A percentile compares a stretch with the other conserved stretches of the same genome.
These are phyloP conservation scores for Calcarisporium arbuscula DNA, from an alignment of 2,329 filamentous ascomycete species.

Conservation along the genomic window DNA sequence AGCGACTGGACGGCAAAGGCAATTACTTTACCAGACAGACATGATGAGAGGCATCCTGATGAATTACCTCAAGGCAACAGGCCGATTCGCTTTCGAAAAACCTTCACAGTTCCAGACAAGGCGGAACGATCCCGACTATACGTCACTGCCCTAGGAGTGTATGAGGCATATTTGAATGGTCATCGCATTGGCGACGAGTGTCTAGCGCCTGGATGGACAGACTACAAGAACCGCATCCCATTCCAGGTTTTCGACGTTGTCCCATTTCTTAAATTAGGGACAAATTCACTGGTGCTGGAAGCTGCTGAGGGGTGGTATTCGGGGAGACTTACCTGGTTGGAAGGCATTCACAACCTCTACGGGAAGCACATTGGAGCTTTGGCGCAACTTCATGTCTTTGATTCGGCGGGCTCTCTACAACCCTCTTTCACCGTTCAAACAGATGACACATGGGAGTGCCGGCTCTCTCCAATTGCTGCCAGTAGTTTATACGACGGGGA, in stretches of 20 bases:
- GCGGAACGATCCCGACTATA: conserved; percentile 36
- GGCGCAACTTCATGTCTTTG: too few relatives aligned
- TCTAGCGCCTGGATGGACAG: conserved; percentile 46
- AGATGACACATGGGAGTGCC: conserved; percentile 23
- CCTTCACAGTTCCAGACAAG: conserved; percentile 18
- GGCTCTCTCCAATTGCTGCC: conserved; percentile 20
- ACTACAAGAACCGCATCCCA: conserved; percentile 41
- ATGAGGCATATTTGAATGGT: conserved; percentile 42
- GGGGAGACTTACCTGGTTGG: conserved; percentile 32
- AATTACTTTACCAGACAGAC: conserved; percentile 22
- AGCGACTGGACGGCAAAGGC: conserved; percentile 23
- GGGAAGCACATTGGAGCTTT: too few relatives aligned
- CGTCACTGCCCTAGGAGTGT: conserved; percentile 39
- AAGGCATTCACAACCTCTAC: conserved; percentile 31
- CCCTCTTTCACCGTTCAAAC: too few relatives aligned
- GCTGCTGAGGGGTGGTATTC: conserved; percentile 46
- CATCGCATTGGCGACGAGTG: conserved; percentile 29
- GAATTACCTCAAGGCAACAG: conserved; percentile 20
- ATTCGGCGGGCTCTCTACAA: too few relatives aligned
- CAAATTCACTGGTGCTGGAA: conserved; percentile 29
- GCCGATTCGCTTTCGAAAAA: conserved; percentile 27
- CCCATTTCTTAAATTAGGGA: conserved; percentile 28
- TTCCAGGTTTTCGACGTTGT: conserved; percentile 49
- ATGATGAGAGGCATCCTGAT: conserved; percentile 19
- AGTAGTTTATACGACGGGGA: conserved; percentile 48